These are phyloP conservation scores for Cucumis melo DNA, from an alignment of 306 rosid genomes.

Conservation along the genomic window DNA sequence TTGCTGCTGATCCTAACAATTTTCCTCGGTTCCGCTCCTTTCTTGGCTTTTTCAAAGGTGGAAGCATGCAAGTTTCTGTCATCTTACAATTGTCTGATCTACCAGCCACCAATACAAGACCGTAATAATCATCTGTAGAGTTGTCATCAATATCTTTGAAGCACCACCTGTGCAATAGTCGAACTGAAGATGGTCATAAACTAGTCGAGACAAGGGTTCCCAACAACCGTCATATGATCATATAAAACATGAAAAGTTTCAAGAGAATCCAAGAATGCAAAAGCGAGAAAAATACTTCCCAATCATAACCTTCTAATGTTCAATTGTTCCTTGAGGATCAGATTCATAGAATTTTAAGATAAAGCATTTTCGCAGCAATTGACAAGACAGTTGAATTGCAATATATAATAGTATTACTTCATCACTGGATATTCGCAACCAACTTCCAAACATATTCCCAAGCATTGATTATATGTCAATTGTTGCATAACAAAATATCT, in stretches of 20 bases:
- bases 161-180: conserved; percentile 43
- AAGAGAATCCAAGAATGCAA: neutral
- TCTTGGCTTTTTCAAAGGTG: conserved; percentile 43
- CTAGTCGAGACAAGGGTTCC: neutral
- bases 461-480: neutral
- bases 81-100: conserved; percentile 36
- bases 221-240: neutral
- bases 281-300: neutral
- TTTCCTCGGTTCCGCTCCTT: conserved; percentile 46
- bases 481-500: neutral
- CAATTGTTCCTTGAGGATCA: neutral
- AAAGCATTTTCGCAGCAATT: neutral
- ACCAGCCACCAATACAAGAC: conserved; percentile 56
- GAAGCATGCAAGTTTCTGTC: conserved; percentile 48
- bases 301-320: neutral
- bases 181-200: conserved; percentile 12
- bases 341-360: neutral
- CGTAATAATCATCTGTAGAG: conserved; percentile 51
- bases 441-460: neutral
- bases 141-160: conserved; percentile 41
- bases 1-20: conserved; percentile 24
- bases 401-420: neutral
- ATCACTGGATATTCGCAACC: neutral
- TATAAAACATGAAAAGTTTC: neutral
- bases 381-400: neutral